Evolutionary conservation across 805 yeast genomes (phyloP), one percentile per base, ranked within the genome.

Genomic region (Ogataea henricii): DNA sequence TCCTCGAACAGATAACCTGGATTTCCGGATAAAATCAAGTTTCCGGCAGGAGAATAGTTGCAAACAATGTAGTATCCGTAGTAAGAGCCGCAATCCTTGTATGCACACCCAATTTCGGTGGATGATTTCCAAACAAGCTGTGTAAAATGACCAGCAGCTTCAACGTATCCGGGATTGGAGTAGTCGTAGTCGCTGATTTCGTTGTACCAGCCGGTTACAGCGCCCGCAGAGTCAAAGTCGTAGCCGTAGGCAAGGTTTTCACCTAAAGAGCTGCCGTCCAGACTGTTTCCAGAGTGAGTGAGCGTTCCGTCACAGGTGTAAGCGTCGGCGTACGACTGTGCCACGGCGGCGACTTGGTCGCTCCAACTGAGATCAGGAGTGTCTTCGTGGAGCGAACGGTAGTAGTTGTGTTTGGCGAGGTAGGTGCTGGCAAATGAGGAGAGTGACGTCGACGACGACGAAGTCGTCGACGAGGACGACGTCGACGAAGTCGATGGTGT

Each of bases 211-310:
- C 88, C 91, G 23, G 74, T 73, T 10, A 84, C 82, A 2, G 89
- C 87, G 3, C 78, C 83, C 3, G 79, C 66, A 41, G 69, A 58
- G 7, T 41, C 30, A 32, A 63, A 64, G 62, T 73, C 57, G 64
- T 74, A 84, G 22, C 96, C 96, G 33, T 81, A 73, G n/a, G 94
- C 95, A 49, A 87, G 72, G 69, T 87, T 87, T 64, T 87, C 95
- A 47, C 96, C 96, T 27, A 65, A 46, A 17, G 78, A 77, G 1
- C 83, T 78, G 32, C 76, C 73, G 4, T 63, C 36, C 45, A 55
- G 57, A 14, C 76, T 76, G 12, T 85, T 83, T 33, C 75, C 72
- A 1, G 91, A 83, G 66, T 87, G 96, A 17, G 69, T 68, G 49
- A 88, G 69, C 14, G 66, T 64, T 18, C 83, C 82, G 55, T 73